Evolutionary conservation across 2,329 filamentous ascomycete genomes (phyloP), one percentile per base, ranked within the genome.

Genomic region (Hypoxylon sp.): DNA sequence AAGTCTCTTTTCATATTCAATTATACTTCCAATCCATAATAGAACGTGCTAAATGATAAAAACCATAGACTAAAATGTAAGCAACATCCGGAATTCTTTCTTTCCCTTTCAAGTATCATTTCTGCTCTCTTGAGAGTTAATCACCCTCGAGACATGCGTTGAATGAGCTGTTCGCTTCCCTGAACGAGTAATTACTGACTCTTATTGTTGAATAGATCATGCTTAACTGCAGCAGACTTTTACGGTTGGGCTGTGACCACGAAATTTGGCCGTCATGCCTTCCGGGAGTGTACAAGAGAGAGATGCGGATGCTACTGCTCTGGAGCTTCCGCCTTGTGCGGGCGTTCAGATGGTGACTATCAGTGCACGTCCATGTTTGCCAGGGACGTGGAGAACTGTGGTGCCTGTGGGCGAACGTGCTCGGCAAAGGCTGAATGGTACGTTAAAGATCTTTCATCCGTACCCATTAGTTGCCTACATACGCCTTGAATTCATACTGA

Each of bases 281-380:
- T 42, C 17, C 16, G 9, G 2, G 9, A 6, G 1, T 15, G 26
- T 12, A 42, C 27, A 12, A 20, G 25, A 12, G 38, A 31, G 11
- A 21, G 38, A 3, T 42, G 38, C 12, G 38, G 38, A 21, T 42
- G 38, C 19, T 42, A 42, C 17, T 42, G 38, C 27, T 11, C 27
- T 11, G 26, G 12, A 2, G 11, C 26, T n/a, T 19, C 6, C 7
- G 38, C 26, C n/a, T 9, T 42, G 17, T 42, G 38, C n/a, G 38
- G 38, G 6, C 38, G 38, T 21, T 26, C 17, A 3, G 38, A 42
- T 6, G 27, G 38, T 3, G 27, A 42, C 4, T 23, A 42, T 6
- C 16, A 31, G 3, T 42, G 38, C 17, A 31, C 17, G 7, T 20
- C 38, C 6, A 42, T 42, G 17, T 21, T 15, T n/a, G 38, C 26